Percentiles rank a stretch among this genome's conserved stretches.
phyloP scores from a whole-genome alignment of 345 rosid genomes.

The Citrus maxima region DNA sequence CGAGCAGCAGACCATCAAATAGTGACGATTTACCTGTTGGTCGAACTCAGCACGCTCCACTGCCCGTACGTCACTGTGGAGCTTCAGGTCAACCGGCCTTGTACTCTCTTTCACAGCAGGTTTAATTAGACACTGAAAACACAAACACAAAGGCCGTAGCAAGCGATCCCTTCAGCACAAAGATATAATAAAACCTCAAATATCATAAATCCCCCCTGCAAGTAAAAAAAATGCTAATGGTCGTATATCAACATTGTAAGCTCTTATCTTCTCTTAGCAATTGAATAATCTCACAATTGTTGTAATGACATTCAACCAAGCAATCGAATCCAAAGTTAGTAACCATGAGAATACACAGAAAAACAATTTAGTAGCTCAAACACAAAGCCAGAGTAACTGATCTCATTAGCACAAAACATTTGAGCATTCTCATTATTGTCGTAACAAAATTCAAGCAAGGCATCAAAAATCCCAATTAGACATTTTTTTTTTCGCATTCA shows the following conservation, averaged over 20 bases:
- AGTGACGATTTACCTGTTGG: constrained; percentile 47
- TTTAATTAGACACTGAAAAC: constrained; percentile 52
- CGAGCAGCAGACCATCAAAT: not conserved
- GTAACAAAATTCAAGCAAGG: not conserved
- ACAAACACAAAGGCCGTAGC: constrained; percentile 3
- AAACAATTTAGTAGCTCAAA: not conserved
- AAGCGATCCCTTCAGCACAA: not conserved
- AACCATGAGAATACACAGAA: not conserved
- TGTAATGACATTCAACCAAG: not conserved
- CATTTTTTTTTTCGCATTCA: not conserved
- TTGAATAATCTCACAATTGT: not conserved
- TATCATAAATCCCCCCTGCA: not conserved
- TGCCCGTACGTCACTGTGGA: constrained; percentile 75
- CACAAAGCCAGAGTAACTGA: not conserved
- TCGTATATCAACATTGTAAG: not conserved
- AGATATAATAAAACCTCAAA: not conserved
- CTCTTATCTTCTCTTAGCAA: not conserved
- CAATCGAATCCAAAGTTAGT: not conserved
- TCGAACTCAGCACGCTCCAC: constrained; percentile 91
- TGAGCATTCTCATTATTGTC: not conserved
- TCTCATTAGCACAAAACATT: not conserved
- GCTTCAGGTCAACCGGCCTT: constrained; percentile 63
- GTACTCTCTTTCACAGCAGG: constrained; percentile 81
- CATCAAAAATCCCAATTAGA: not conserved
- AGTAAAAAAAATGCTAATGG: not conserved